Evolutionary conservation across 441 rosid species (phyloP), one percentile per base, ranked within the genome.

Genomic region (Erodium moschatum): DNA sequence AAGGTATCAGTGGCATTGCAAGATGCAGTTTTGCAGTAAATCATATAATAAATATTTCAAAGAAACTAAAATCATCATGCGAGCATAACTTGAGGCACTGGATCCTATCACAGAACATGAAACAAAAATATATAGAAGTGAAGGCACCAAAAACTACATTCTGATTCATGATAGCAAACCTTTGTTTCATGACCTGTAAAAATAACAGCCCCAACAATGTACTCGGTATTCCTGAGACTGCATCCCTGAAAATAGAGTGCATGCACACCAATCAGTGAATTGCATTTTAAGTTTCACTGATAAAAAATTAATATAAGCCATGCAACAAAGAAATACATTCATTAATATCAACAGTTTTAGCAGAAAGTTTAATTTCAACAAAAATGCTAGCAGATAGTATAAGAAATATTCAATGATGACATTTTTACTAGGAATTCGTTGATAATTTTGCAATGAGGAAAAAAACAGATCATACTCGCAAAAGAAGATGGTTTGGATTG

Each of bases 171-270:
- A 56, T 12, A 35, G 73, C 85, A 61, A 75, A 96, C 99, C 98
- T 96, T 96, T 42, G 98, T 89, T 82, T 92, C 98, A 65, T 84
- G 98, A 74, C 96, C 99, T 6, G 92, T 84, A 83, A 88, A 92
- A 60, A 90, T 82, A 75, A 87, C 92, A 66, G 87, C 83, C 70
- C 88, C 98, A 78, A 90, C 95, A 69, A 92, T 81, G 85, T 81
- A 84, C 78, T 83, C 88, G 0, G 98, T 92, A 82, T 96, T 96
- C 83, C 97, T 89, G 73, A 96, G 96, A 87, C 98, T 90, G 87
- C 99, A 96, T 65, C 99, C 99, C 99, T 96, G 90, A 64, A 72
- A 80, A 71, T 69, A 56, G 74, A 77, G 71, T 20, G 18, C 64
- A 16, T 48, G 24, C 27, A 72, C 52, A 72, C 52, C 77, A 70